Conservation (phyloP, 306 rosid genomes). For the Trifolium subterraneum region DNA sequence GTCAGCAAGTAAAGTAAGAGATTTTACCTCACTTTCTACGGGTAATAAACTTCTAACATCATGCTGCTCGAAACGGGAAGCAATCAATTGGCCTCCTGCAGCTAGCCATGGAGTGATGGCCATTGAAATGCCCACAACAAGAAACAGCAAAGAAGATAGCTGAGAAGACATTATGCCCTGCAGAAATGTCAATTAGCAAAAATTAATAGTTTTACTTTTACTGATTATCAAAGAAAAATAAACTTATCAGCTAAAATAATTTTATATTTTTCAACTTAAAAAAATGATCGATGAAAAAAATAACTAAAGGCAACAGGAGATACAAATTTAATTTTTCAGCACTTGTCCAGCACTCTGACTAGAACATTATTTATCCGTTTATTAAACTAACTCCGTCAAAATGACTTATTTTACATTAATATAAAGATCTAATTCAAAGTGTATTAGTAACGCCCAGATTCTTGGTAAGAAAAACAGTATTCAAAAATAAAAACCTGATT, state of each 20-base stretch:
- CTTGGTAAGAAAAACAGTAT: constrained; percentile 33
- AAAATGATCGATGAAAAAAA: constrained; percentile 28
- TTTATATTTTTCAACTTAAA: constrained; percentile 20
- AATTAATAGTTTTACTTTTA: constrained; percentile 2
- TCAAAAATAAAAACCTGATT: constrained; percentile 72
- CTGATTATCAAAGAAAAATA: constrained; percentile 27
- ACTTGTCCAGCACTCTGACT: constrained; percentile 10
- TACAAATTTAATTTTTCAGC: constrained; percentile 31
- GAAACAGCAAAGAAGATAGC: constrained; percentile 91
- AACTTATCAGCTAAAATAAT: constrained; percentile 16
- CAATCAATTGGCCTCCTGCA: constrained; percentile 96
- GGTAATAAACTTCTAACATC: constrained; percentile 98
- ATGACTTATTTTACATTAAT: constrained; percentile 34
- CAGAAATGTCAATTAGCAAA: constrained; percentile 42
- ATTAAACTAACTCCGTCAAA: constrained; percentile 30
- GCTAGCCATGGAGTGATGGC: constrained; percentile 99
- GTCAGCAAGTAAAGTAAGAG: constrained; percentile 31
- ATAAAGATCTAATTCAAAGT: constrained; percentile 25
- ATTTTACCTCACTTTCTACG: constrained; percentile 93
- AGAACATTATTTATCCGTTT: constrained; percentile 31
- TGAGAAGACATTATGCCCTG: constrained; percentile 99
- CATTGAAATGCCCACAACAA: constrained; percentile 98
- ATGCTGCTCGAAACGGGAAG: constrained; percentile 97
- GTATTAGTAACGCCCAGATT: constrained; percentile 1
- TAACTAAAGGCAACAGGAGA: constrained; percentile 19